Evolutionary conservation across 805 yeast species (phyloP).

Genomic region (Wickerhamiella dianesei): DNA sequence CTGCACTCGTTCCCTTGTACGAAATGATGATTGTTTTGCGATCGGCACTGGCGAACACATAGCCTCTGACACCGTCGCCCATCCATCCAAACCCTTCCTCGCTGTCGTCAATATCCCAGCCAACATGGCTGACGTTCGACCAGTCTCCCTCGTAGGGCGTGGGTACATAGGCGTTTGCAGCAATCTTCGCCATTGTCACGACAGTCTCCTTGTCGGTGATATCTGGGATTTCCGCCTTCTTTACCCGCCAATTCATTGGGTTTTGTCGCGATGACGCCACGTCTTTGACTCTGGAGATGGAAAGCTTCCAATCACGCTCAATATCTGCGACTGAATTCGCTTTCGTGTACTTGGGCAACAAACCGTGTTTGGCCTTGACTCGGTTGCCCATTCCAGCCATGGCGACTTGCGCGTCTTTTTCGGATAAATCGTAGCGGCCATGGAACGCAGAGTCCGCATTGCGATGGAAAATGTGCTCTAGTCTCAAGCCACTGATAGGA

Average conservation of each 20-base stretch:
- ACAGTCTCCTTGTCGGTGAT: slow-evolving; percentile 61
- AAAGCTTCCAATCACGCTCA: slow-evolving; percentile 36
- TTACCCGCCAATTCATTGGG: slow-evolving; percentile 51
- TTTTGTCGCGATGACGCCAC: slow-evolving; percentile 22
- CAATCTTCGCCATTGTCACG: slow-evolving; percentile 63
- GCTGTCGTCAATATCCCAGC: slow-evolving; percentile 26
- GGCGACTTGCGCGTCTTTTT: slow-evolving; percentile 1
- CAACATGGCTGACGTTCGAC: slow-evolving; percentile 44
- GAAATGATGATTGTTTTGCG: slow-evolving; percentile 56
- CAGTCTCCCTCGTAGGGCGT: slow-evolving; percentile 72
- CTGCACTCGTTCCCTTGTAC: slow-evolving; percentile 85
- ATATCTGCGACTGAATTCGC: slow-evolving; percentile 28
- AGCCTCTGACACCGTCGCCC: slow-evolving; percentile 76
- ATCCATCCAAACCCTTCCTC: slow-evolving; percentile 75
- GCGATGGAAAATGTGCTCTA: slow-evolving; percentile 10
- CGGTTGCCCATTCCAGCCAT: background rate
- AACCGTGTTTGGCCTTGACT: background rate
- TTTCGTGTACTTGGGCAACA: slow-evolving; percentile 8
- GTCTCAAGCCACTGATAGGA: background rate
- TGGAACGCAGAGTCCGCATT: slow-evolving; percentile 4
- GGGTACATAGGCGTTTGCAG: slow-evolving; percentile 81
- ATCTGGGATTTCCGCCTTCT: slow-evolving; percentile 50
- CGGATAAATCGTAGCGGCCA: slow-evolving; percentile 3
- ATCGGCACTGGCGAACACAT: slow-evolving; percentile 55
- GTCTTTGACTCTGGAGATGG: slow-evolving; percentile 20